Evolutionary conservation across 495 filamentous ascomycete genomes (phyloP), one percentile per base, ranked within the genome.

Genomic region (Pseudotulostoma volvatum): DNA sequence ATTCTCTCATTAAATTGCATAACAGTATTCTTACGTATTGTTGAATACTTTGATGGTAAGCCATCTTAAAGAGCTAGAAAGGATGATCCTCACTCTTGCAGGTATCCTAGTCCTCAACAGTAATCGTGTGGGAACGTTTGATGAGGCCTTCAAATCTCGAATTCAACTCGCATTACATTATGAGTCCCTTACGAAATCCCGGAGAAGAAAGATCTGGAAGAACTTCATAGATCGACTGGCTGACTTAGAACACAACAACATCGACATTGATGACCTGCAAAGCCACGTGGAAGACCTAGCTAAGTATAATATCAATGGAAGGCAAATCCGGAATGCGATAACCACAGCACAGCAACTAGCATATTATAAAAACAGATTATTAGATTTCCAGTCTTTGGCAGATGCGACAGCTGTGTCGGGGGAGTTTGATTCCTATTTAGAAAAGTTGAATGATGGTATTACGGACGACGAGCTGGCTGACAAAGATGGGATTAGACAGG

Each of bases 81-180:
- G n/a, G n/a, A n/a, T n/a, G n/a, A n/a, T n/a, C n/a, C n/a, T n/a
- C n/a, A n/a, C n/a, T n/a, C n/a, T n/a, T n/a, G n/a, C n/a, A n/a
- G 53, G 54, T 1, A 61, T 61, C 30, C 30, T 60, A 4, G 48
- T 64, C 20, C 41, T 60, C 16, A 60, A 54, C 0, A 48, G 42
- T 1, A 61, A 60, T 17, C 53, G 71, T 4, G 62, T 77, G 2
- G 63, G 53, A 7, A 64, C 51, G 3, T 61, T 72, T 35, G 67
- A 73, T 28, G 46, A 57, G 3, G 68, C 66, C 3, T 69, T 73
- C 50, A 55, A 61, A 39, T 65, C 60, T 1, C 60, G 66, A 4
- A 65, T 73, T 34, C 62, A 73, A 39, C 49, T 73, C 16, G 49
- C 53, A 7, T 47, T 70, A 14, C 52, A 62, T 23, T 69, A 64